Conservation (phyloP, 495 filamentous ascomycete genomes). For the Hypomontagnella monticulosa region DNA sequence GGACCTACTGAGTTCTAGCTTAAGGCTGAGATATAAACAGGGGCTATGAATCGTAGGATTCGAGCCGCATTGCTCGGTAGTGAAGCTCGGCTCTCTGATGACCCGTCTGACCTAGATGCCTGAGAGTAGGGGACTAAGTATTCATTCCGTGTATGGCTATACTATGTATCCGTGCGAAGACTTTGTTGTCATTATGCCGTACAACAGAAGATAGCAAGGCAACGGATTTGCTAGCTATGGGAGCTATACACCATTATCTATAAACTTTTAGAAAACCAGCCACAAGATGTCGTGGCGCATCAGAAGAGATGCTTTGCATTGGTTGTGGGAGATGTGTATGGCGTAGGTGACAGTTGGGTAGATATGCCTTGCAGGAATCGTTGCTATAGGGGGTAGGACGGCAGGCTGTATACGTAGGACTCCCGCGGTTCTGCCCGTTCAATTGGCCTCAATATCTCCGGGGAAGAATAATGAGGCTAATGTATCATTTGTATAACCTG, state of each 20-base stretch:
- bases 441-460: too few relatives aligned
- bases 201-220: background rate
- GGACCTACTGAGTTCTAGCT: background rate
- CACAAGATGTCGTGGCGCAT: background rate
- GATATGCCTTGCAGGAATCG: constrained; percentile 8
- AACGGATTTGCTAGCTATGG: too few relatives aligned
- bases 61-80: constrained; percentile 18
- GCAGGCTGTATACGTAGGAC: background rate
- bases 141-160: background rate
- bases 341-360: constrained; percentile 15
- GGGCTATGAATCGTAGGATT: constrained; percentile 3
- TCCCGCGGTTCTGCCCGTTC: background rate
- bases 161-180: constrained; percentile 7
- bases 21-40: background rate
- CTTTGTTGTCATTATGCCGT: constrained; percentile 17
- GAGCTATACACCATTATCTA: too few relatives aligned
- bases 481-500: too few relatives aligned
- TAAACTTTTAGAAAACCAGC: background rate
- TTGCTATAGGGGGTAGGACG: constrained; percentile 7
- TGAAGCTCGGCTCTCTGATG: constrained; percentile 4
- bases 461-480: too few relatives aligned
- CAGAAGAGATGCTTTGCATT: background rate
- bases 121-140: too few relatives aligned
- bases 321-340: background rate
- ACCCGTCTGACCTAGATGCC: constrained; percentile 10